These are phyloP conservation scores for Keithomyces neogunnii DNA, from an alignment of 2,329 filamentous ascomycete genomes.

Conservation along the genomic window DNA sequence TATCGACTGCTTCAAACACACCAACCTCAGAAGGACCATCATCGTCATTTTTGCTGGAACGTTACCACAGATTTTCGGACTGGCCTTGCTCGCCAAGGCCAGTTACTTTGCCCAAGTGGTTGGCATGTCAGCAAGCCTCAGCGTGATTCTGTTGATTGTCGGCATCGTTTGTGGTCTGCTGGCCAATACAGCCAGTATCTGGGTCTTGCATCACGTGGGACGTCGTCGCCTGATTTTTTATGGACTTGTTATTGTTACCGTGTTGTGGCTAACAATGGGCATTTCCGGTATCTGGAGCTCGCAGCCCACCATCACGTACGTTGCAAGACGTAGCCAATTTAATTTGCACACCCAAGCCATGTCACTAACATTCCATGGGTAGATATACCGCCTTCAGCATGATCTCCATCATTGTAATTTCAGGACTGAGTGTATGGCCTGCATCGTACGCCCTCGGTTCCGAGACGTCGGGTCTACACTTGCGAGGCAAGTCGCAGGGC, in stretches of 20 bases:
- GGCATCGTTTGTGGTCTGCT: conserved; percentile 36
- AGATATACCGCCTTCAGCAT: conserved; percentile 24
- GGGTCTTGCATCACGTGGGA: conserved; percentile 31
- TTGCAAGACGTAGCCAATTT: neutral
- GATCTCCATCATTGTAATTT: conserved; percentile 34
- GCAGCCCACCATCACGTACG: conserved; percentile 23
- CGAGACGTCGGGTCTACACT: conserved; percentile 32
- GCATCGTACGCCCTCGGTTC: conserved; percentile 30
- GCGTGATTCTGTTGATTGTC: conserved; percentile 34
- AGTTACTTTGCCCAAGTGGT: conserved; percentile 32
- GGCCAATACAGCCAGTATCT: conserved; percentile 34
- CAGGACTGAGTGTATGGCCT: conserved; percentile 34
- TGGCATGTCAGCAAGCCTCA: conserved; percentile 20
- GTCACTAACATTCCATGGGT: neutral
- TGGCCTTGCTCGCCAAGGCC: conserved; percentile 32
- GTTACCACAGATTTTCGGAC: conserved; percentile 35
- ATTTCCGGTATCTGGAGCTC: conserved; percentile 34
- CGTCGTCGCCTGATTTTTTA: conserved; percentile 29
- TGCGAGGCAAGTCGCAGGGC: conserved; percentile 35
- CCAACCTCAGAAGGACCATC: conserved; percentile 32
- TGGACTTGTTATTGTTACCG: conserved; percentile 21
- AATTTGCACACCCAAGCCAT: neutral
- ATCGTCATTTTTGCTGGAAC: conserved; percentile 33
- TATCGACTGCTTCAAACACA: conserved; percentile 32
- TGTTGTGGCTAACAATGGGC: conserved; percentile 37